Evolutionary conservation across 352 stramenopile genomes (phyloP).

Genomic region (Globisporangium radiosum): DNA sequence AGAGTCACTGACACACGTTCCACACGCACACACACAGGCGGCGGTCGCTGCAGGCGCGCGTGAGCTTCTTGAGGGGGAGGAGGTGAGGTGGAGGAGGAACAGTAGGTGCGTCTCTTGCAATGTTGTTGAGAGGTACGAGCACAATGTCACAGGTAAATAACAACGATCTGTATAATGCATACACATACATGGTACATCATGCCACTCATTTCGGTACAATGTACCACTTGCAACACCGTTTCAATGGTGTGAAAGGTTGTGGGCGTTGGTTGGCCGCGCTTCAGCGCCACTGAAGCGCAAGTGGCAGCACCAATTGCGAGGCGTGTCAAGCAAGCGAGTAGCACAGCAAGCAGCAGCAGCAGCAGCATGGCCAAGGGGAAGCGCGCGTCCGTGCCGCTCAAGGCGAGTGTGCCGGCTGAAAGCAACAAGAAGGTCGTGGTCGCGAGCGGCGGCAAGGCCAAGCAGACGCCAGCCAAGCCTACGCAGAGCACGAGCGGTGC

Average conservation of each 20-base stretch:
- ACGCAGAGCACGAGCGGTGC: background rate
- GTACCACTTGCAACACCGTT: background rate
- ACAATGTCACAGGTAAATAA: no score
- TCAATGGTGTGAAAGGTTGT: conserved; percentile 15
- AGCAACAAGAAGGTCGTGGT: conserved; percentile 18
- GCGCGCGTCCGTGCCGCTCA: conserved; percentile 12
- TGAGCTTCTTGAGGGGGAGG: background rate
- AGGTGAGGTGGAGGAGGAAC: background rate
- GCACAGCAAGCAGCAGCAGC: background rate
- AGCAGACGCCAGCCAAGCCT: background rate
- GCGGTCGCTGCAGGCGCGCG: background rate
- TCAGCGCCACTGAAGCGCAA: background rate
- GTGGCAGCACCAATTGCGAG: background rate
- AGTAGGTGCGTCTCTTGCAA: background rate
- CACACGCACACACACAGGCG: background rate
- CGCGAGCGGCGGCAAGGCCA: background rate
- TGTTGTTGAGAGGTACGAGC: background rate
- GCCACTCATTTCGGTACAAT: background rate
- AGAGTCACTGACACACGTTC: no score
- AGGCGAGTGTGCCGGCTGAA: conserved; percentile 14
- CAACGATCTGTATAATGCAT: background rate
- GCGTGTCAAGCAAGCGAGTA: background rate
- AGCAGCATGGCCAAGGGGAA: conserved; percentile 15
- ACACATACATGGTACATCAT: no score
- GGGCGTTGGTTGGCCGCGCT: conserved; percentile 11